These are phyloP conservation scores for Pyrus bretschneideri DNA, from an alignment of 306 rosid genomes.

Conservation along the genomic window DNA sequence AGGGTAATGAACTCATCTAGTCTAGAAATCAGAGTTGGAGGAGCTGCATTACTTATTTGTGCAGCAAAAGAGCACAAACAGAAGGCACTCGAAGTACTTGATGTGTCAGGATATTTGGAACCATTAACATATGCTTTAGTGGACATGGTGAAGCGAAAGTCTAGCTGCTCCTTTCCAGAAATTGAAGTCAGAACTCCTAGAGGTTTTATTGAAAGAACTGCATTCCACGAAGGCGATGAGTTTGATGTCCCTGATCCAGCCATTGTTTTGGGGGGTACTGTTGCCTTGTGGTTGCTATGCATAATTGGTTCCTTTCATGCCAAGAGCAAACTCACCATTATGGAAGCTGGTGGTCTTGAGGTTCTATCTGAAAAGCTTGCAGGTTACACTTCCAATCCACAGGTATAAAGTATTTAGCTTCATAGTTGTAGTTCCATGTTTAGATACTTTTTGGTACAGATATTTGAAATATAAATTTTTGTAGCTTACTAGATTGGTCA, in stretches of 20 bases:
- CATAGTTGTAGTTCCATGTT: not conserved
- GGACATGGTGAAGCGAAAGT: constrained; percentile 61
- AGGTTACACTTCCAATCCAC: constrained; percentile 64
- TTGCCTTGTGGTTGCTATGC: constrained; percentile 85
- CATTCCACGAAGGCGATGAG: constrained; percentile 60
- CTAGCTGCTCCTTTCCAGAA: constrained; percentile 43
- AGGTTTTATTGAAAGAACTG: constrained; percentile 64
- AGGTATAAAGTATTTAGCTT: constrained; percentile 38
- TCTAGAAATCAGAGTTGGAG: constrained; percentile 79
- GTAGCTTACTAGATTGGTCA: constrained; percentile 24
- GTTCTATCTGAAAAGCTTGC: constrained; percentile 67
- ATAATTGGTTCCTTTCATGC: constrained; percentile 55
- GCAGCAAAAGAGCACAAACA: constrained; percentile 67
- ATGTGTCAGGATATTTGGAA: constrained; percentile 50
- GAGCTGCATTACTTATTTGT: constrained; percentile 72
- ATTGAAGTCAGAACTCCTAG: constrained; percentile 54
- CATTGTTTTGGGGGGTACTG: constrained; percentile 55
- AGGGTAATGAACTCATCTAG: constrained; percentile 71
- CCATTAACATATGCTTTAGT: constrained; percentile 62
- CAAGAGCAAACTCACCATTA: constrained; percentile 44
- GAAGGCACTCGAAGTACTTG: constrained; percentile 62
- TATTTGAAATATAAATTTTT: constrained; percentile 9
- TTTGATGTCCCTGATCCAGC: constrained; percentile 66
- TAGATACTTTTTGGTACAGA: not conserved
- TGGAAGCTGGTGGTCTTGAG: constrained; percentile 92